These are phyloP conservation scores for Eutrema salsugineum DNA, from an alignment of 441 rosid genomes.

Conservation along the genomic window DNA sequence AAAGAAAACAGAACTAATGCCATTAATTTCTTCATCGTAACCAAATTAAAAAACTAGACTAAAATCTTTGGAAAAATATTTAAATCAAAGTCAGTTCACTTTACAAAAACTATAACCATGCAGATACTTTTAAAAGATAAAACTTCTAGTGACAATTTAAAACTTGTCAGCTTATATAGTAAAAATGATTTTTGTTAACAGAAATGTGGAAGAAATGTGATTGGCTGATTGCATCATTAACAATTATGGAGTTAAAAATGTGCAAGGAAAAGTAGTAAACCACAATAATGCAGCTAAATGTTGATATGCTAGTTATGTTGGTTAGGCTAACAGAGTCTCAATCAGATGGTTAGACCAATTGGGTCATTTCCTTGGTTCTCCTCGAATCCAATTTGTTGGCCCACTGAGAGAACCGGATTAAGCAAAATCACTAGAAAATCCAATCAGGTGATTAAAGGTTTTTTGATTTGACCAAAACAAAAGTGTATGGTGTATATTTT, in stretches of 20 bases:
- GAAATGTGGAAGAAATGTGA: no score
- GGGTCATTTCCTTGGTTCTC: not conserved
- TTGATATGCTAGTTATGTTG: not conserved
- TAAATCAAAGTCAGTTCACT: no score
- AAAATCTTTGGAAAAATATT: no score
- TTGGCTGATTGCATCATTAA: no score
- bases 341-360: not conserved
- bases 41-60: no score
- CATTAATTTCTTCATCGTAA: not conserved
- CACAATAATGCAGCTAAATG: not conserved
- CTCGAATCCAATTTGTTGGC: not conserved
- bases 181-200: no score
- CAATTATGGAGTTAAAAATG: not conserved
- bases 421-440: not conserved
- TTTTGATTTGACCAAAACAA: not conserved
- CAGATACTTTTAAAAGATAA: no score
- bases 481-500: no score
- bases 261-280: not conserved
- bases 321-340: not conserved
- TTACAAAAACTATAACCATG: not conserved
- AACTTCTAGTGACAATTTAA: no score
- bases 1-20: not conserved
- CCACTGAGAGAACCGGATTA: conserved; percentile 4
- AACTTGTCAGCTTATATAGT: no score
- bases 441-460: not conserved